Conservation (phyloP, 805 yeast species). For the Barnettozyma populi region DNA sequence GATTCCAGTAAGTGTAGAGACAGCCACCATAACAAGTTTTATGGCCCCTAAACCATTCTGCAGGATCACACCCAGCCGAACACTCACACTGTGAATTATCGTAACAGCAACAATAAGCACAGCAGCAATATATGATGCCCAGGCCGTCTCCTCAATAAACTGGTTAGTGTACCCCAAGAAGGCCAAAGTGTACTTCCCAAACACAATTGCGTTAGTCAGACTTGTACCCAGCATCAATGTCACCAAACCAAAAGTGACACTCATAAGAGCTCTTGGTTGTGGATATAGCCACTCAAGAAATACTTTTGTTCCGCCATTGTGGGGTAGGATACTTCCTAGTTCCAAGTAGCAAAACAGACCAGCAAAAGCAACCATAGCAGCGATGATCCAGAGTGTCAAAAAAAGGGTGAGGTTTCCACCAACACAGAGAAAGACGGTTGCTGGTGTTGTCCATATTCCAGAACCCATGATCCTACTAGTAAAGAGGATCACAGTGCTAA, state of each 20-base stretch:
- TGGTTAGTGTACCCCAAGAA: constrained; percentile 38
- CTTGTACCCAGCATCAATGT: constrained; percentile 51
- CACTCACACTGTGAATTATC: constrained; percentile 52
- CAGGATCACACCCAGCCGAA: constrained; percentile 50
- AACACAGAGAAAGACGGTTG: constrained; percentile 56
- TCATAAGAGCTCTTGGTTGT: constrained; percentile 50
- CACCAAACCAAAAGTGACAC: constrained; percentile 44
- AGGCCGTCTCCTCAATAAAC: constrained; percentile 24
- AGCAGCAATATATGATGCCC: constrained; percentile 38
- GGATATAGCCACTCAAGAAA: constrained; percentile 64
- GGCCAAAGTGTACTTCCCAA: constrained; percentile 53
- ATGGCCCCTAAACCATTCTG: constrained; percentile 61
- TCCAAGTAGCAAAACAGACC: constrained; percentile 66
- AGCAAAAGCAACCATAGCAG: constrained; percentile 57
- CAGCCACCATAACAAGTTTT: constrained; percentile 47
- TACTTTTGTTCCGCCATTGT: constrained; percentile 73
- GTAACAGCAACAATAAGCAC: constrained; percentile 32
- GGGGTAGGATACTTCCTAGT: constrained; percentile 63
- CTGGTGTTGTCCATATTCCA: constrained; percentile 71
- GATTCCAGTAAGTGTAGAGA: constrained; percentile 54
- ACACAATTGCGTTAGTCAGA: constrained; percentile 50
- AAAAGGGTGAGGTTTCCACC: constrained; percentile 64
- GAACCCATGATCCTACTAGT: constrained; percentile 71
- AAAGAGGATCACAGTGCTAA: constrained; percentile 58
- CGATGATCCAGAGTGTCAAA: constrained; percentile 56